Evolutionary conservation across 1,284 basidiomycete genomes (phyloP).

Genomic region (Tilletia walkeri): DNA sequence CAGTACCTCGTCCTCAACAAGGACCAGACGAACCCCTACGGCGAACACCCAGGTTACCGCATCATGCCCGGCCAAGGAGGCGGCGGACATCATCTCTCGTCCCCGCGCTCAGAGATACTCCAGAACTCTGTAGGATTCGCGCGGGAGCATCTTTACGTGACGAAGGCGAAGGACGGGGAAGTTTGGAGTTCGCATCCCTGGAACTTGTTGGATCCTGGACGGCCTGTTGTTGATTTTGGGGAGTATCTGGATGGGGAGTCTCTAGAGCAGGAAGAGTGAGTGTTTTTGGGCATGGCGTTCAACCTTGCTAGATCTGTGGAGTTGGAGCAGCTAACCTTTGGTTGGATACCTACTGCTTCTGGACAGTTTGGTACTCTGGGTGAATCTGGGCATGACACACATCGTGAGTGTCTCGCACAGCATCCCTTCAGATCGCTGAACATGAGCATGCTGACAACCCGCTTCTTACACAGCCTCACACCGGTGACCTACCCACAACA

Average conservation of each 20-base stretch:
- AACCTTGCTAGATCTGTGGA: neutral
- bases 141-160: constrained; percentile 44
- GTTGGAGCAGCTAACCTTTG: too few relatives aligned
- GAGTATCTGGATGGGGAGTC: constrained; percentile 54
- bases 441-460: neutral
- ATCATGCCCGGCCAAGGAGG: constrained; percentile 45
- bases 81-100: constrained; percentile 35
- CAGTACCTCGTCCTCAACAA: constrained; percentile 66
- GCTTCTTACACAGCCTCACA: constrained; percentile 22
- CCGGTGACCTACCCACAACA: constrained; percentile 35
- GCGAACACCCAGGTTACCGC: constrained; percentile 54
- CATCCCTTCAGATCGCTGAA: neutral
- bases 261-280: constrained; percentile 52
- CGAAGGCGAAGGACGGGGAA: constrained; percentile 37
- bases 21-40: constrained; percentile 59
- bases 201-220: constrained; percentile 30
- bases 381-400: constrained; percentile 40
- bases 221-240: constrained; percentile 47
- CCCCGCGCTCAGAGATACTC: constrained; percentile 52
- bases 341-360: too few relatives aligned
- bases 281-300: neutral
- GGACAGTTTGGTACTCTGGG: constrained; percentile 41
- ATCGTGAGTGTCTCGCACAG: constrained; percentile 16
- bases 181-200: constrained; percentile 18
- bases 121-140: constrained; percentile 45